Conservation (phyloP, 495 filamentous ascomycete species). For the Lepidopterella palustris region DNA sequence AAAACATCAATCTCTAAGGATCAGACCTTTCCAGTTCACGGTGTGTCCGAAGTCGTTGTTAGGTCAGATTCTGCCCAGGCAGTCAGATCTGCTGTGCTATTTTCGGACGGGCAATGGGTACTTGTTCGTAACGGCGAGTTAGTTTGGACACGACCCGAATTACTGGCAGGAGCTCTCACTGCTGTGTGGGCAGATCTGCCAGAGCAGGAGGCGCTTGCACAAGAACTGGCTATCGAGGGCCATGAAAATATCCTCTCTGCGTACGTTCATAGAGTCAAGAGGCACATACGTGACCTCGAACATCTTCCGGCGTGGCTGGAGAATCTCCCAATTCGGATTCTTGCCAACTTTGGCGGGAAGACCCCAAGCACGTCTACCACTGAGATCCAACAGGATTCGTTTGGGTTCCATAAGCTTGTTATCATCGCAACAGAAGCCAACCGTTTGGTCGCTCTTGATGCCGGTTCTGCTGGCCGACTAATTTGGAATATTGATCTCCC, state of each 20-base stretch:
- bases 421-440: slow-evolving; percentile 77
- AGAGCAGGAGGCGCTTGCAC: slow-evolving; percentile 64
- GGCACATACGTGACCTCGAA: slow-evolving; percentile 73
- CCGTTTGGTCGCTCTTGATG: slow-evolving; percentile 70
- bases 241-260: slow-evolving; percentile 71
- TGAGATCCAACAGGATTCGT: slow-evolving; percentile 63
- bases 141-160: slow-evolving; percentile 77
- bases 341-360: slow-evolving; percentile 60
- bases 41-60: slow-evolving; percentile 75
- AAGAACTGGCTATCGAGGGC: slow-evolving; percentile 76
- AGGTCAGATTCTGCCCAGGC: slow-evolving; percentile 59
- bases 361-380: slow-evolving; percentile 40
- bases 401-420: slow-evolving; percentile 79
- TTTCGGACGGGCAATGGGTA: slow-evolving; percentile 68
- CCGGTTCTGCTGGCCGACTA: slow-evolving; percentile 66
- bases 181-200: slow-evolving; percentile 68
- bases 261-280: slow-evolving; percentile 79
- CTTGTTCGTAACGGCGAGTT: slow-evolving; percentile 74
- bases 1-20: slow-evolving; percentile 15
- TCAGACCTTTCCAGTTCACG: slow-evolving; percentile 48
- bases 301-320: slow-evolving; percentile 67
- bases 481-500: slow-evolving; percentile 63
- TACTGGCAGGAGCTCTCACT: slow-evolving; percentile 64
- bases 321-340: slow-evolving; percentile 41
- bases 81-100: slow-evolving; percentile 66